Evolutionary conservation across 805 yeast species (phyloP), one percentile per base, ranked within the genome.

Genomic region (Ogataea allantospora): DNA sequence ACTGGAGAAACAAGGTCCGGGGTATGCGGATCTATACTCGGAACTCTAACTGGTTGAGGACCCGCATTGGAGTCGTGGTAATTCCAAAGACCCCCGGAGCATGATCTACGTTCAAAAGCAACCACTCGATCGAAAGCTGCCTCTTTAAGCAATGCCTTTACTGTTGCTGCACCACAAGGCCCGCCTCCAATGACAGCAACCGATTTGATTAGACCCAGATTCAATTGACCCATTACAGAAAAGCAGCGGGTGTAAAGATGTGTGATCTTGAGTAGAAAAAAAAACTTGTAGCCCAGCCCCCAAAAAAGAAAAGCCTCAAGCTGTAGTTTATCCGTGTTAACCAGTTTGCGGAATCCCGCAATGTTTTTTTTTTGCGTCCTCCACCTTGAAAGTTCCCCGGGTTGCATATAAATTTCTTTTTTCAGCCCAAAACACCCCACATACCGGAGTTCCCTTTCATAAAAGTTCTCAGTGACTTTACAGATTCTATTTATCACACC

Each of bases 21-120:
- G 26, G 31, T 19, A 29, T 45, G 50, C 15, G 67, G 58, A 27
- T 58, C 53, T 14, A 44, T 38, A 4, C 67, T 42, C 49, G 67
- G 63, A 49, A 62, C 51, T 38, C 43, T 43, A 16, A 36, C 33
- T 5, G 41, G 35, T 17, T 38, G 38, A 2, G 41, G 36, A 8
- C 40, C 24, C 15, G 43, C 42, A 27, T 40, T 46, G 40, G 38
- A 66, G 42, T 57, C 67, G 40, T 66, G 68, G 51, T 76, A 83
- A 55, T 78, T 75, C 96, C 96, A 87, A 6, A 87, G 63, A 0
- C 96, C 96, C 8, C 95, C 95, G n/a, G 75, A 56, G 11, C 59
- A 57, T 10, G 63, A 46, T 41, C 83, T 70, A 33, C 74, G 66
- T 48, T 85, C 95, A 52, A 71, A 84, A 4, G 83, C 67, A 21